These are phyloP conservation scores for Vicia sativa DNA, from an alignment of 306 rosid genomes.

Conservation along the genomic window DNA sequence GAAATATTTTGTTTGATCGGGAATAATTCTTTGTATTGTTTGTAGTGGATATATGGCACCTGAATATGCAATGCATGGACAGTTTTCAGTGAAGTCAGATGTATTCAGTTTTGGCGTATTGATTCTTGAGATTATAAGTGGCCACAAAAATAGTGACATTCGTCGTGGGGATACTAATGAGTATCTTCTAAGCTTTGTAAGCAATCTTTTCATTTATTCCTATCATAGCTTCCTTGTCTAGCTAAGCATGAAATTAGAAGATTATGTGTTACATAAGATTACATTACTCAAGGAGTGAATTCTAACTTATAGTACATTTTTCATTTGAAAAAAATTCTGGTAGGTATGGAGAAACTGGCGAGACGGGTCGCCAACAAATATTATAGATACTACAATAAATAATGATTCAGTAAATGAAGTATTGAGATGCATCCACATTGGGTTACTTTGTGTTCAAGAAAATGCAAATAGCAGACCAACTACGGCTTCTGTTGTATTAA, in stretches of 20 bases:
- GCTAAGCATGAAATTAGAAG: too few species aligned
- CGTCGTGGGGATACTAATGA: slow-evolving; percentile 1
- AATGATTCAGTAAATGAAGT: slow-evolving; percentile 17
- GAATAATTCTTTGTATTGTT: not conserved
- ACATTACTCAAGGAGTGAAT: too few species aligned
- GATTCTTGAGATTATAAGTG: slow-evolving; percentile 53
- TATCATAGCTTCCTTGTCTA: too few species aligned
- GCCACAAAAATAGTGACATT: slow-evolving; percentile 29
- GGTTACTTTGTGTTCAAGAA: slow-evolving; percentile 21
- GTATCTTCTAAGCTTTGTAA: too few species aligned
- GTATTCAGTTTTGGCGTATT: slow-evolving; percentile 54
- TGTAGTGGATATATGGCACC: slow-evolving; percentile 65
- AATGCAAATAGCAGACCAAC: slow-evolving; percentile 20
- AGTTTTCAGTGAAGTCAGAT: slow-evolving; percentile 52
- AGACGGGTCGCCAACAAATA: not conserved
- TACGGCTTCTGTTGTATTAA: slow-evolving; percentile 24
- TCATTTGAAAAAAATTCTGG: not conserved
- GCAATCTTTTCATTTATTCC: too few species aligned
- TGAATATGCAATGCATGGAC: slow-evolving; percentile 47
- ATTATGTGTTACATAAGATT: too few species aligned
- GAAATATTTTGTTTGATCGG: not conserved
- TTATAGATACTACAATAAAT: not conserved
- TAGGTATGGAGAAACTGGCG: slow-evolving; percentile 25
- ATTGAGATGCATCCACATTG: slow-evolving; percentile 20
- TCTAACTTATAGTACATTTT: not conserved